A percentile compares a stretch with the other conserved stretches of the same genome.
Conservation (phyloP, 2,329 filamentous ascomycete genomes). For the Lecanicillium sp. region DNA sequence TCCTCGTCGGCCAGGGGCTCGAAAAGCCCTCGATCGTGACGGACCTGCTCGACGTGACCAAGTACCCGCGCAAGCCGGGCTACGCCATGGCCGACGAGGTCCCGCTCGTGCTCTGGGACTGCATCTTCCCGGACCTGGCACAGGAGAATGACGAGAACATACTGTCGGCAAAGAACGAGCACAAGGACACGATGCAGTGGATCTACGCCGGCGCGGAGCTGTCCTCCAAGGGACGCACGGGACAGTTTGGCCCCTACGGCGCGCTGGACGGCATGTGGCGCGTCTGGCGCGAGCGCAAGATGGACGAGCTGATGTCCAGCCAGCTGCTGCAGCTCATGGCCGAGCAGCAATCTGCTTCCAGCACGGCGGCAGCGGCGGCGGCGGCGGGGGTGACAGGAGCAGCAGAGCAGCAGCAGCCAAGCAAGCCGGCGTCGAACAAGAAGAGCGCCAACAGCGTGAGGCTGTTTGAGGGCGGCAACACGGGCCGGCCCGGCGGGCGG, state of each 20-base stretch:
- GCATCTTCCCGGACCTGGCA: conserved; percentile 60
- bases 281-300: conserved; percentile 76
- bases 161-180: conserved; percentile 18
- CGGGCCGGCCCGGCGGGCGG: conserved; percentile 42
- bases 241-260: conserved; percentile 59
- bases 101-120: conserved; percentile 93
- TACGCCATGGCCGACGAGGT: conserved; percentile 90
- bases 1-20: conserved; percentile 82
- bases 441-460: conserved; percentile 19
- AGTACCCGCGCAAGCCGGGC: conserved; percentile 68
- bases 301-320: conserved; percentile 80
- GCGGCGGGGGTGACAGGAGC: background rate
- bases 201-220: conserved; percentile 66
- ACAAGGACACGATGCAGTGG: conserved; percentile 65
- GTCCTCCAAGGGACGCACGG: conserved; percentile 27
- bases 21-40: conserved; percentile 69
- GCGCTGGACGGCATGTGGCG: conserved; percentile 74
- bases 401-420: conserved; percentile 35
- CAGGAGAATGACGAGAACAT: conserved; percentile 26
- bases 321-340: conserved; percentile 62
- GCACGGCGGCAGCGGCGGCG: background rate
- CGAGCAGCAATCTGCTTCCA: conserved; percentile 23
- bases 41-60: conserved; percentile 65
- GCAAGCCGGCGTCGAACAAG: conserved; percentile 28
- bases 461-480: conserved; percentile 52